These are phyloP conservation scores for Lactarius evosmus DNA, from an alignment of 768 basidiomycete species.

Conservation along the genomic window DNA sequence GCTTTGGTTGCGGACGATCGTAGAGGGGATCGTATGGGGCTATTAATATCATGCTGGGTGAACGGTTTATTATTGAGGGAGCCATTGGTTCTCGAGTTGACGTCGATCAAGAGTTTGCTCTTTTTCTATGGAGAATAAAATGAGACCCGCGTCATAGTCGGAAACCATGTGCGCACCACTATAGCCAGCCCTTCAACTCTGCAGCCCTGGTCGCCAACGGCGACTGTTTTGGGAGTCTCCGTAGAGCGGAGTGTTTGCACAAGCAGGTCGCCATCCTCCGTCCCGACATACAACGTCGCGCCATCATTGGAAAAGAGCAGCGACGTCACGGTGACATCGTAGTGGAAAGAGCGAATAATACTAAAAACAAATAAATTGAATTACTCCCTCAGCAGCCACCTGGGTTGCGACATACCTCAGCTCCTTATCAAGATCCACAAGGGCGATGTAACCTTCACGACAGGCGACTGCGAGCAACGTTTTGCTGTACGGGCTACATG, in stretches of 20 bases:
- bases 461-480: constrained; percentile 60
- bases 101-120: constrained; percentile 31
- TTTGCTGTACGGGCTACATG: constrained; percentile 75
- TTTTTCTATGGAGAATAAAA: constrained; percentile 17
- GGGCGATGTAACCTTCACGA: constrained; percentile 49
- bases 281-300: constrained; percentile 61
- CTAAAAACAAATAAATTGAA: constrained; percentile 35
- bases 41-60: constrained; percentile 21
- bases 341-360: constrained; percentile 53
- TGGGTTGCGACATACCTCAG: constrained; percentile 48
- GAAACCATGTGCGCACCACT: constrained; percentile 43
- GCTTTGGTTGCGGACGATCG: constrained; percentile 15
- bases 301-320: constrained; percentile 68
- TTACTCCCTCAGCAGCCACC: not conserved
- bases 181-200: constrained; percentile 53
- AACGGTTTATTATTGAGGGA: constrained; percentile 35
- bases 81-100: constrained; percentile 29
- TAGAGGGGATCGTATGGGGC: constrained; percentile 17
- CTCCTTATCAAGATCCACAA: constrained; percentile 75
- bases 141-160: not conserved
- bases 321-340: constrained; percentile 55
- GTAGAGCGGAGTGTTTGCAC: constrained; percentile 60
- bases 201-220: constrained; percentile 46
- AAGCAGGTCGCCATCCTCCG: constrained; percentile 60
- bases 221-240: constrained; percentile 58